Evolutionary conservation across 352 stramenopile genomes (phyloP).

Genomic region (Pythium insidiosum): DNA sequence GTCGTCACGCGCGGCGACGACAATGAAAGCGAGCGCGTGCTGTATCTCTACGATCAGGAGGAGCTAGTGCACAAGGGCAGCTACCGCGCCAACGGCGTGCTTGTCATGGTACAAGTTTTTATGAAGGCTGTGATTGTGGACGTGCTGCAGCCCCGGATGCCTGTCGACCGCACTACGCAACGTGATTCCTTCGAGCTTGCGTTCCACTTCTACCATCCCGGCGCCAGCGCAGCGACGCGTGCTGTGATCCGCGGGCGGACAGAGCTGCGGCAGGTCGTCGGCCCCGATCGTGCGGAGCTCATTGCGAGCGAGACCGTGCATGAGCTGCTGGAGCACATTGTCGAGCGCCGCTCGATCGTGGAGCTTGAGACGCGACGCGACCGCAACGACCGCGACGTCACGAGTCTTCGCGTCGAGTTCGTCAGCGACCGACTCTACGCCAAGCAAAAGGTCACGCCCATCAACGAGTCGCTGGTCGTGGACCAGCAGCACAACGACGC

Average conservation of each 20-base stretch:
- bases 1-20: no score
- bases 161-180: constrained; percentile 37
- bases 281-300: constrained; percentile 31
- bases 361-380: constrained; percentile 12
- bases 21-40: constrained; percentile 11
- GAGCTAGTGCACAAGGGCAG: constrained; percentile 52
- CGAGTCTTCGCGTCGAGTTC: constrained; percentile 28
- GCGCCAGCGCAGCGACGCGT: constrained; percentile 20
- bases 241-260: constrained; percentile 25
- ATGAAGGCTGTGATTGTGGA: constrained; percentile 41
- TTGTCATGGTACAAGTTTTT: constrained; percentile 39
- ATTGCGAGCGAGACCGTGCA: constrained; percentile 30
- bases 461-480: constrained; percentile 19
- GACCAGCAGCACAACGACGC: constrained; percentile 28
- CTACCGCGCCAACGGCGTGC: constrained; percentile 45
- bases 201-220: constrained; percentile 53
- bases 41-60: constrained; percentile 36
- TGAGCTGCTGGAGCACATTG: constrained; percentile 45
- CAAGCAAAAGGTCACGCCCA: constrained; percentile 60
- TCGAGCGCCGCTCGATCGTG: constrained; percentile 31
- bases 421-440: constrained; percentile 48
- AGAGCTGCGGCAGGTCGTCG: constrained; percentile 56
- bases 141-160: constrained; percentile 17
- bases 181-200: constrained; percentile 45
- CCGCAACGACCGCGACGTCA: constrained; percentile 1